Evolutionary conservation across 768 basidiomycete genomes (phyloP).

Genomic region (Crucibulum laeve): DNA sequence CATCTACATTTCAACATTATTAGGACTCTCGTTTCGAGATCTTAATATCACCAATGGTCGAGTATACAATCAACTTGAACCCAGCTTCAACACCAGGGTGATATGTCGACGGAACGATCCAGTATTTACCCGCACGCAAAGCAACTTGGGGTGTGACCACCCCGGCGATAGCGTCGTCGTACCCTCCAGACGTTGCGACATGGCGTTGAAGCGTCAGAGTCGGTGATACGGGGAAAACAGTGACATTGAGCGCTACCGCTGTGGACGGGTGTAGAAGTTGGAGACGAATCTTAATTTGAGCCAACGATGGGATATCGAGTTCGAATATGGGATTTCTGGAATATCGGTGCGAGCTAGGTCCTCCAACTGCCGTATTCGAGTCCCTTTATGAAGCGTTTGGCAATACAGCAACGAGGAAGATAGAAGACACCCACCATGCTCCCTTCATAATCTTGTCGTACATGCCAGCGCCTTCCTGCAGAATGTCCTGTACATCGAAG

Average conservation of each 20-base stretch:
- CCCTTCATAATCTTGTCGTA: constrained; percentile 67
- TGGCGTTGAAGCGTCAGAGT: constrained; percentile 20
- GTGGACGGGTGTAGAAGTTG: constrained; percentile 48
- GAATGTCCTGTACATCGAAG: constrained; percentile 62
- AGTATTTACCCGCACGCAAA: constrained; percentile 61
- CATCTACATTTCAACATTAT: background rate
- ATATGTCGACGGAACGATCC: constrained; percentile 72
- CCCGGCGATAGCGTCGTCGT: constrained; percentile 71
- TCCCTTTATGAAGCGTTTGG: constrained; percentile 37
- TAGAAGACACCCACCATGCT: constrained; percentile 52
- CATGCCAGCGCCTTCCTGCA: constrained; percentile 91
- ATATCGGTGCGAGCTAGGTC: constrained; percentile 66
- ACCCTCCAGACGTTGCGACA: constrained; percentile 73
- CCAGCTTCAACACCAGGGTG: constrained; percentile 47
- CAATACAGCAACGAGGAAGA: background rate
- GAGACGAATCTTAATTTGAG: constrained; percentile 64
- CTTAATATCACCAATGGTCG: constrained; percentile 28
- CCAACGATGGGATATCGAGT: constrained; percentile 43
- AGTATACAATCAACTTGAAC: constrained; percentile 63
- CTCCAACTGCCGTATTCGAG: constrained; percentile 54
- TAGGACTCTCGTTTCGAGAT: constrained; percentile 10
- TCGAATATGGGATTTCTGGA: constrained; percentile 65
- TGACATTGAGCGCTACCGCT: constrained; percentile 52
- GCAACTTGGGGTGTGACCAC: constrained; percentile 53
- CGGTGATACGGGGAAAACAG: constrained; percentile 42